Evolutionary conservation across 2,329 filamentous ascomycete species (phyloP).

Genomic region (Talaromyces atroroseus): DNA sequence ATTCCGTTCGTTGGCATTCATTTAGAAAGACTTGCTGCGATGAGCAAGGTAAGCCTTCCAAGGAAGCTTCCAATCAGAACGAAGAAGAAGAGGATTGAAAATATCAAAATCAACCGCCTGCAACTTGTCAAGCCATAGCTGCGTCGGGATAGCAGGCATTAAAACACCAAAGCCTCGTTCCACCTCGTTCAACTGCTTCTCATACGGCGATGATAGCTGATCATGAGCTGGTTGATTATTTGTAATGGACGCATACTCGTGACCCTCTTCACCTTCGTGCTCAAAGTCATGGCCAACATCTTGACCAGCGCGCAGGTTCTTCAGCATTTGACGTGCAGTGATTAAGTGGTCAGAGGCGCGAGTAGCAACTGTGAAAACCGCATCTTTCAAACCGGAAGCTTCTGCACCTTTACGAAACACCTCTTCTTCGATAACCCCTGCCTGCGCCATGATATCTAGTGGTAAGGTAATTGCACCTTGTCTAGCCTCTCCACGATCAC

Average conservation of each 20-base stretch:
- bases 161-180: constrained; percentile 71
- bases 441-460: constrained; percentile 80
- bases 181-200: constrained; percentile 46
- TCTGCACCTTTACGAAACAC: constrained; percentile 73
- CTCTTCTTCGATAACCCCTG: constrained; percentile 78
- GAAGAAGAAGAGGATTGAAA: constrained; percentile 57
- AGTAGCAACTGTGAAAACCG: constrained; percentile 86
- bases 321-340: constrained; percentile 86
- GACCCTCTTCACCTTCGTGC: constrained; percentile 71
- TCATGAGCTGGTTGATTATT: not conserved
- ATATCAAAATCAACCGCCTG: constrained; percentile 82
- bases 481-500: constrained; percentile 34
- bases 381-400: constrained; percentile 79
- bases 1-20: not conserved
- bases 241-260: constrained; percentile 38
- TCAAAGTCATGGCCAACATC: constrained; percentile 83
- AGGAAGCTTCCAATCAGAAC: constrained; percentile 76
- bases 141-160: constrained; percentile 71
- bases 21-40: constrained; percentile 47
- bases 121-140: constrained; percentile 70
- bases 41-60: constrained; percentile 67
- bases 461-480: constrained; percentile 73
- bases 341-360: constrained; percentile 93
- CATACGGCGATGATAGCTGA: constrained; percentile 11
- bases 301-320: constrained; percentile 66